A percentile compares a stretch with the other conserved stretches of the same genome.
phyloP scores from a whole-genome alignment of 2,329 filamentous ascomycete genomes.

The Didymella pomorum region DNA sequence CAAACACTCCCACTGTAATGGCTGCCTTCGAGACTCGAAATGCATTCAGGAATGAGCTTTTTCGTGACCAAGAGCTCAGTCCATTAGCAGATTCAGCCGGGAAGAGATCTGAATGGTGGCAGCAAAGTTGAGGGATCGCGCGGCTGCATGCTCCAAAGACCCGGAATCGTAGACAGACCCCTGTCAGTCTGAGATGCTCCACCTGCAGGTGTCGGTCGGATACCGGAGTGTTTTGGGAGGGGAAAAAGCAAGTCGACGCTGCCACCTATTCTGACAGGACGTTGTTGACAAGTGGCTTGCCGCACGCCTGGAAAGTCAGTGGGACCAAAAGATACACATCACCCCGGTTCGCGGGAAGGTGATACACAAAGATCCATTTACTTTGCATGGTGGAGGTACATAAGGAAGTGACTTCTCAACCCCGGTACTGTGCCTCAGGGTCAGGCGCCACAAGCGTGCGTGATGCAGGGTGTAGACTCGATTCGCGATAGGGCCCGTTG shows the following conservation, averaged over 20 bases:
- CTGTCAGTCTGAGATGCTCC: slow-evolving; percentile 12
- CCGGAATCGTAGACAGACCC: slow-evolving; percentile 4
- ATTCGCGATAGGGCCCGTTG: slow-evolving; percentile 11
- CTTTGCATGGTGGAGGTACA: slow-evolving; percentile 17
- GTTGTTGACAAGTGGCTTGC: slow-evolving; percentile 20
- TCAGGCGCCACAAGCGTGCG: slow-evolving; percentile 31
- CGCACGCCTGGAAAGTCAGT: slow-evolving; percentile 10
- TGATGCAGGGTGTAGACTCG: slow-evolving; percentile 18
- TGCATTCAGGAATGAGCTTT: background rate
- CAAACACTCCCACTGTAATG: slow-evolving; percentile 5
- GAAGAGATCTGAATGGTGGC: background rate
- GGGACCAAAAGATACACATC: slow-evolving; percentile 17
- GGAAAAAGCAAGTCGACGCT: slow-evolving; percentile 10
- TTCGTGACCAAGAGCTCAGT: background rate
- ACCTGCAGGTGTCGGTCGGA: slow-evolving; percentile 10
- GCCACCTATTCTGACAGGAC: slow-evolving; percentile 6
- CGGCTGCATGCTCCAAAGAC: slow-evolving; percentile 6
- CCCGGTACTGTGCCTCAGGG: slow-evolving; percentile 23
- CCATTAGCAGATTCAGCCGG: background rate
- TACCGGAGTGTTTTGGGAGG: slow-evolving; percentile 4
- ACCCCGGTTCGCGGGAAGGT: slow-evolving; percentile 2
- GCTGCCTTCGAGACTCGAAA: slow-evolving; percentile 1
- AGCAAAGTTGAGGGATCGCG: slow-evolving; percentile 11
- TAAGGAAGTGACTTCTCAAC: slow-evolving; percentile 24
- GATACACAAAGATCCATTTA: slow-evolving; percentile 18